Evolutionary conservation across 208 protist species (phyloP).

Genomic region (Trypanosoma lewisi): DNA sequence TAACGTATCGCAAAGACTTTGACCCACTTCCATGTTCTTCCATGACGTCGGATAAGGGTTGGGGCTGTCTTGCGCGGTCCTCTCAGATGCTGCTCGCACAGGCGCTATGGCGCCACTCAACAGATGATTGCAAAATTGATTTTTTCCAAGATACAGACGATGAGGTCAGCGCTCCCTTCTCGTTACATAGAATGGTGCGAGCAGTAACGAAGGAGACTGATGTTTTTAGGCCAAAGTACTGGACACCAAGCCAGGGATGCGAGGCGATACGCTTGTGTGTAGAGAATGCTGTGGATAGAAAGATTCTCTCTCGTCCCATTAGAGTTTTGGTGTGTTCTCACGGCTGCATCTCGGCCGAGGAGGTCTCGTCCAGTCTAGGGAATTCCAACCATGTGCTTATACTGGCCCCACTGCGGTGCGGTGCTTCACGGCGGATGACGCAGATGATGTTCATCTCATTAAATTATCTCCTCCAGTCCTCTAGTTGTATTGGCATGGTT

Average conservation of each 20-base stretch:
- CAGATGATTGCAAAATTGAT: conserved; percentile 31
- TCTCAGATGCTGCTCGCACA: conserved; percentile 86
- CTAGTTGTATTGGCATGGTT: conserved; percentile 60
- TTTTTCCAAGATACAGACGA: conserved; percentile 48
- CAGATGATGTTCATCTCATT: conserved; percentile 61
- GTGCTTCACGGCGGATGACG: conserved; percentile 31
- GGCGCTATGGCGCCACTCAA: conserved; percentile 39
- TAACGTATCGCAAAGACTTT: conserved; percentile 77
- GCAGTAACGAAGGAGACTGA: conserved; percentile 25
- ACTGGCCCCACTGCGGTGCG: conserved; percentile 53
- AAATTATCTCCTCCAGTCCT: conserved; percentile 49
- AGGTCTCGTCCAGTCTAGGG: conserved; percentile 30
- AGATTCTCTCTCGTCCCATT: conserved; percentile 29
- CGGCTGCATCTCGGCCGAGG: conserved; percentile 42
- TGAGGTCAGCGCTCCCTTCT: conserved; percentile 45
- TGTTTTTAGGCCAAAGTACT: conserved; percentile 64
- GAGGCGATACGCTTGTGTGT: conserved; percentile 57
- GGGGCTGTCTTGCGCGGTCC: conserved; percentile 77
- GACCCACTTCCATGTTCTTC: conserved; percentile 31
- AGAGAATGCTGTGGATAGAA: conserved; percentile 31
- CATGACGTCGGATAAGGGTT: conserved; percentile 62
- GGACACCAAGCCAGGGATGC: conserved; percentile 71
- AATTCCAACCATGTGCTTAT: conserved; percentile 52
- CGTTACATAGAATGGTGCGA: conserved; percentile 64
- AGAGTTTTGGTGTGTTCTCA: conserved; percentile 41